Evolutionary conservation across 192 early-diverging fungal species (phyloP).

Genomic region (Linnemannia hyalina): DNA sequence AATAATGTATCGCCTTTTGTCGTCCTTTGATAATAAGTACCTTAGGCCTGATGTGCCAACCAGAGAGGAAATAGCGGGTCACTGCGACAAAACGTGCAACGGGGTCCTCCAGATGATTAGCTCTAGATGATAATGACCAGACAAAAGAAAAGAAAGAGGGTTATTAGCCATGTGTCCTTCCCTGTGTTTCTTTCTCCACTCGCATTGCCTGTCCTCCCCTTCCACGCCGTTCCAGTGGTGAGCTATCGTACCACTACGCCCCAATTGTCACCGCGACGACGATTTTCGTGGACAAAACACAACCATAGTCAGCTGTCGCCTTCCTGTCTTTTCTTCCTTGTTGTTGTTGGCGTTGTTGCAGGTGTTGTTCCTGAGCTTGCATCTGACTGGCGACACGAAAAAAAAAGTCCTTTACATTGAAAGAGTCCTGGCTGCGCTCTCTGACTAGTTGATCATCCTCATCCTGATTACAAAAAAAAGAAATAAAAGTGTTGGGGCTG

Average conservation of each 20-base stretch:
- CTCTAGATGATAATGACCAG: slow-evolving; percentile 61
- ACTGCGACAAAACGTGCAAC: slow-evolving; percentile 85
- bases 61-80: slow-evolving; percentile 88
- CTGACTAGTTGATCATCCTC: not conserved
- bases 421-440: not conserved
- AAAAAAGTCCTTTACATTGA: not conserved
- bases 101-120: slow-evolving; percentile 75
- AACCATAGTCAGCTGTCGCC: not conserved
- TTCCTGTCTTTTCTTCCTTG: not conserved
- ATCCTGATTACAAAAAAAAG: not conserved
- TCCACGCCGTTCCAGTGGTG: not conserved
- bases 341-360: not conserved
- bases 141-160: not conserved
- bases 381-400: not conserved
- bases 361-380: not conserved
- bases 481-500: slow-evolving; percentile 5
- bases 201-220: not conserved
- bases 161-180: not conserved
- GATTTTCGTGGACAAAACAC: not conserved
- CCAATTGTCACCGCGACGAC: not conserved
- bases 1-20: not conserved
- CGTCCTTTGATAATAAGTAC: slow-evolving; percentile 53
- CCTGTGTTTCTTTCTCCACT: not conserved
- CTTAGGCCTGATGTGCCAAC: slow-evolving; percentile 94
- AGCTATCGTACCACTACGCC: not conserved